phyloP scores from a whole-genome alignment of 768 basidiomycete species.

The Rhizopogon vulgaris region DNA sequence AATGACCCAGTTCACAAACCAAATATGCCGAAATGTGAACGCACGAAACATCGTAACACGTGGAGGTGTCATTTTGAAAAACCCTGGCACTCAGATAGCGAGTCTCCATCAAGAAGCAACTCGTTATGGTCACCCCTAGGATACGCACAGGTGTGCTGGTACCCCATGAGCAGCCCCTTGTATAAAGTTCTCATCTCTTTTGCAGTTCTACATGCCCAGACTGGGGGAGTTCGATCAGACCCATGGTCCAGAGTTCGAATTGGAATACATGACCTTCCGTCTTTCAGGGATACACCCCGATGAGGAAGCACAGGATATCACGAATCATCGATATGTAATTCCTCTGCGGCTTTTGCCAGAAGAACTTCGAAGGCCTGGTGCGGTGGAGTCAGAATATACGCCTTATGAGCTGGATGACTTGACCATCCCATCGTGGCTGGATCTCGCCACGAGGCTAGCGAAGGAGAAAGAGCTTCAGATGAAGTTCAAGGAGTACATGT shows the following conservation, averaged over 20 bases:
- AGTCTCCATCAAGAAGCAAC: slow-evolving; percentile 68
- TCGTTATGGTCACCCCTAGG: slow-evolving; percentile 67
- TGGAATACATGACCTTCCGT: slow-evolving; percentile 73
- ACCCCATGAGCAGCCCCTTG: slow-evolving; percentile 3
- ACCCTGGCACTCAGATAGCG: slow-evolving; percentile 55
- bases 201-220: slow-evolving; percentile 61
- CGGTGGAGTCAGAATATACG: slow-evolving; percentile 44
- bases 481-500: slow-evolving; percentile 71
- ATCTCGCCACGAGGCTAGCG: slow-evolving; percentile 56
- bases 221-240: slow-evolving; percentile 42
- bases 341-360: slow-evolving; percentile 51
- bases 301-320: slow-evolving; percentile 11
- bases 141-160: slow-evolving; percentile 69
- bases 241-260: slow-evolving; percentile 52
- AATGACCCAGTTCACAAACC: slow-evolving; percentile 37
- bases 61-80: slow-evolving; percentile 61
- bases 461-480: slow-evolving; percentile 50
- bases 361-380: slow-evolving; percentile 35
- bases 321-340: slow-evolving; percentile 39
- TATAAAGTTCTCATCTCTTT: background rate
- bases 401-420: slow-evolving; percentile 73
- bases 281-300: slow-evolving; percentile 34
- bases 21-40: slow-evolving; percentile 41
- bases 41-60: slow-evolving; percentile 44
- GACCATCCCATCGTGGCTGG: slow-evolving; percentile 70